Evolutionary conservation across 1,284 basidiomycete species (phyloP).

Genomic region (Mycena sp.): DNA sequence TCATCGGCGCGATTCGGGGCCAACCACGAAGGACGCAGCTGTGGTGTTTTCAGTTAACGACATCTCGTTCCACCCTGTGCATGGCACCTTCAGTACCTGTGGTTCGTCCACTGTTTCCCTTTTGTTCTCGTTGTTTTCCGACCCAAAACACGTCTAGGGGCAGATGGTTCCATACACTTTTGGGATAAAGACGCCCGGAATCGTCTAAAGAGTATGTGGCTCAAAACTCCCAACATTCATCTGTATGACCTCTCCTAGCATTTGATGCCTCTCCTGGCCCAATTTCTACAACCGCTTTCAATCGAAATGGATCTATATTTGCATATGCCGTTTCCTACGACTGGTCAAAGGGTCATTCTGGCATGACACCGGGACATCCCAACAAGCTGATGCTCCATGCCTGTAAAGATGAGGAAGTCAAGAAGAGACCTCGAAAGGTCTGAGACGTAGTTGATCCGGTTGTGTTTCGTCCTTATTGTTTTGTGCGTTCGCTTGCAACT

Average conservation of each 20-base stretch:
- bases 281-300: slow-evolving; percentile 83
- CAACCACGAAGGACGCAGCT: slow-evolving; percentile 77
- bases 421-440: slow-evolving; percentile 66
- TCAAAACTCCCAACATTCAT: background rate
- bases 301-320: slow-evolving; percentile 86
- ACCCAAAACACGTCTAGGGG: slow-evolving; percentile 51
- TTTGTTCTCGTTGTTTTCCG: slow-evolving; percentile 21
- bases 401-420: slow-evolving; percentile 90
- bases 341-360: slow-evolving; percentile 90
- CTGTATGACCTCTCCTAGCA: slow-evolving; percentile 50
- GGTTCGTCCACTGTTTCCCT: slow-evolving; percentile 59
- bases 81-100: slow-evolving; percentile 95
- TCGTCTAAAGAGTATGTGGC: slow-evolving; percentile 81
- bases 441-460: slow-evolving; percentile 22
- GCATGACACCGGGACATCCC: slow-evolving; percentile 71
- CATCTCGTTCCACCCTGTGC: slow-evolving; percentile 86
- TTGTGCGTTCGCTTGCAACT: slow-evolving; percentile 5
- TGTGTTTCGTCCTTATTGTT: slow-evolving; percentile 5
- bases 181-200: slow-evolving; percentile 94
- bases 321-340: slow-evolving; percentile 93
- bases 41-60: slow-evolving; percentile 94
- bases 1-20: slow-evolving; percentile 83
- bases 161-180: slow-evolving; percentile 85
- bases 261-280: slow-evolving; percentile 77
- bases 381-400: slow-evolving; percentile 93